Percentiles rank a stretch among this genome's conserved stretches.
Evolutionary conservation across 1,284 basidiomycete species (phyloP).

Genomic region (Pholiota adiposa): DNA sequence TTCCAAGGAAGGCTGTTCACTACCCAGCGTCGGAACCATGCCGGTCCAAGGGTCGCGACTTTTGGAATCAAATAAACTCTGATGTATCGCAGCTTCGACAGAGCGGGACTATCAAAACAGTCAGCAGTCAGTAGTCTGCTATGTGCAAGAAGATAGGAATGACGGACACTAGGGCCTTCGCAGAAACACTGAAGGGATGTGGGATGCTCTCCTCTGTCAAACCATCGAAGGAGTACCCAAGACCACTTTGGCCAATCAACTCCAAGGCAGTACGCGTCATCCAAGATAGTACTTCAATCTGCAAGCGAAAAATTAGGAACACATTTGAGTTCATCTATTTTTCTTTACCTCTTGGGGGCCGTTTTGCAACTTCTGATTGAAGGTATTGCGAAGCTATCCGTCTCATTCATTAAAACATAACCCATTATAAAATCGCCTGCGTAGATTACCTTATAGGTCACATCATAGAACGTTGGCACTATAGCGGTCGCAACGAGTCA

Average conservation of each 20-base stretch:
- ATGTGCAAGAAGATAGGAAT: conserved; percentile 7
- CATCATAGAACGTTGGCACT: conserved; percentile 36
- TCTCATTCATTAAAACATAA: background rate
- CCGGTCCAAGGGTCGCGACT: conserved; percentile 20
- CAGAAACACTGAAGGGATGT: conserved; percentile 27
- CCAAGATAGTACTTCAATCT: conserved; percentile 41
- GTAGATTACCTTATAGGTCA: conserved; percentile 24
- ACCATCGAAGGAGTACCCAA: conserved; percentile 35
- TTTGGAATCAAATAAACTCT: conserved; percentile 11
- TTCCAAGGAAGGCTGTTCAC: conserved; percentile 34
- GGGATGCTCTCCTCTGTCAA: conserved; percentile 23
- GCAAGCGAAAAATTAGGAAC: background rate
- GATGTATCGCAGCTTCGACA: conserved; percentile 1
- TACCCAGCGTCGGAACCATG: conserved; percentile 32
- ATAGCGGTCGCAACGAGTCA: background rate
- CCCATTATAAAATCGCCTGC: background rate
- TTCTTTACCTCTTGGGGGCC: conserved; percentile 20
- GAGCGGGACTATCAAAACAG: background rate
- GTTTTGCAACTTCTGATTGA: conserved; percentile 16
- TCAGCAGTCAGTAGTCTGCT: background rate
- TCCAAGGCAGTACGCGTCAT: conserved; percentile 32
- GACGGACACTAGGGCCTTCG: conserved; percentile 28
- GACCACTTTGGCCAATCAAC: conserved; percentile 35
- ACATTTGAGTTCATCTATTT: background rate
- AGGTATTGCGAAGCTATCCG: conserved; percentile 17